These are phyloP conservation scores for Yarrowia sp. DNA, from an alignment of 805 yeast species.

Conservation along the genomic window DNA sequence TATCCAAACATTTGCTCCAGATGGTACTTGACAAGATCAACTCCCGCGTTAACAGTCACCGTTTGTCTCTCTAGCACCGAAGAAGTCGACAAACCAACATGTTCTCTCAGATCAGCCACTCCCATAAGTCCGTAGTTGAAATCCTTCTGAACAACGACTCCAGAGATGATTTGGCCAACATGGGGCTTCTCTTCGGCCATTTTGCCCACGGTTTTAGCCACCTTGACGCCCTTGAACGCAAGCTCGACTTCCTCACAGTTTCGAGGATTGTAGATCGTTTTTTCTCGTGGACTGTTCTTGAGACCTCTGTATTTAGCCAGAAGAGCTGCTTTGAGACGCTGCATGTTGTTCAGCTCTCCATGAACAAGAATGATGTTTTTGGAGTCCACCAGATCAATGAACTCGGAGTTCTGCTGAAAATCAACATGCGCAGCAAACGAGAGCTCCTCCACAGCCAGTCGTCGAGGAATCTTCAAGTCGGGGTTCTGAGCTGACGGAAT, in stretches of 20 bases:
- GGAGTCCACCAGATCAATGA: conserved; percentile 88
- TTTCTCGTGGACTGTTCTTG: conserved; percentile 87
- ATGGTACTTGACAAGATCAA: conserved; percentile 85
- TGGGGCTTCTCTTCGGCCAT: conserved; percentile 59
- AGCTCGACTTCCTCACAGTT: conserved; percentile 82
- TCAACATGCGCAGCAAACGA: conserved; percentile 99
- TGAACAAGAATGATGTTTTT: conserved; percentile 88
- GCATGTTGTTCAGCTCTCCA: conserved; percentile 99
- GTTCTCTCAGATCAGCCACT: conserved; percentile 86
- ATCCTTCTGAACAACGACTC: conserved; percentile 89
- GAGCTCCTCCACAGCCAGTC: conserved; percentile 87
- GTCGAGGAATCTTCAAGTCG: conserved; percentile 82
- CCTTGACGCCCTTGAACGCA: conserved; percentile 79
- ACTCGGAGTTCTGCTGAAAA: conserved; percentile 88
- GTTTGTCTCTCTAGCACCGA: conserved; percentile 82
- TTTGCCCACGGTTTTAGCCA: conserved; percentile 76
- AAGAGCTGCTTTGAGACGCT: conserved; percentile 90
- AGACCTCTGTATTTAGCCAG: conserved; percentile 81
- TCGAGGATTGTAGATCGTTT: conserved; percentile 88
- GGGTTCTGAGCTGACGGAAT: conserved; percentile 85
- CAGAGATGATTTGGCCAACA: conserved; percentile 64
- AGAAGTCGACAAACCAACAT: conserved; percentile 84
- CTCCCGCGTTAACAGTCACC: conserved; percentile 77
- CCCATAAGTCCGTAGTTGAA: conserved; percentile 85
- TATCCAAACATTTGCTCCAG: conserved; percentile 94